Conservation (phyloP, 352 stramenopile genomes). For the Globisporangium carolinianum region DNA sequence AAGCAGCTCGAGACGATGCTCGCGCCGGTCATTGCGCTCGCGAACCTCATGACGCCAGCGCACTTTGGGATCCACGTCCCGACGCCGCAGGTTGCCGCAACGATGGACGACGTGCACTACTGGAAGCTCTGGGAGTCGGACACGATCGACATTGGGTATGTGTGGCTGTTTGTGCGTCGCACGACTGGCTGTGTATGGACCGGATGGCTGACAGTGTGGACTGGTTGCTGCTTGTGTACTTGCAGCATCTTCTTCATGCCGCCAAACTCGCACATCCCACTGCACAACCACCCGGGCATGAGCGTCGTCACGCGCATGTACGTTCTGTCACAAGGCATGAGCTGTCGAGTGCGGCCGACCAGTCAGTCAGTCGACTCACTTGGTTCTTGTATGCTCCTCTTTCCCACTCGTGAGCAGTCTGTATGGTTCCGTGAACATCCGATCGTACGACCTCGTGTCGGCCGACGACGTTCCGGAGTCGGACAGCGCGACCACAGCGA, state of each 20-base stretch:
- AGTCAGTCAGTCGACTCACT: background rate
- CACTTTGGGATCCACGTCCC: conserved; percentile 74
- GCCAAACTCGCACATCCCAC: conserved; percentile 59
- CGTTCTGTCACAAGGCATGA: conserved; percentile 5
- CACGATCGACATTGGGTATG: conserved; percentile 70
- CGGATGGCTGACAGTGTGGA: background rate
- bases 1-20: conserved; percentile 69
- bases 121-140: conserved; percentile 84
- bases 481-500: conserved; percentile 8
- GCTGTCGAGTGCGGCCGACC: too few species aligned
- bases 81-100: conserved; percentile 50
- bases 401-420: conserved; percentile 26
- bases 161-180: background rate
- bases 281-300: conserved; percentile 83
- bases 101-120: conserved; percentile 79
- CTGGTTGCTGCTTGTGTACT: conserved; percentile 1
- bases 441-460: conserved; percentile 64
- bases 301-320: conserved; percentile 80
- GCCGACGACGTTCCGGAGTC: conserved; percentile 14
- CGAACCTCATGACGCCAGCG: conserved; percentile 41
- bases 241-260: conserved; percentile 80
- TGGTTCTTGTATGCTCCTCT: conserved; percentile 3
- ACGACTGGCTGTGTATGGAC: too few species aligned
- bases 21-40: conserved; percentile 47
- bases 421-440: conserved; percentile 66